Conservation (phyloP, 2,329 filamentous ascomycete genomes). For the Phialophora tarda region DNA sequence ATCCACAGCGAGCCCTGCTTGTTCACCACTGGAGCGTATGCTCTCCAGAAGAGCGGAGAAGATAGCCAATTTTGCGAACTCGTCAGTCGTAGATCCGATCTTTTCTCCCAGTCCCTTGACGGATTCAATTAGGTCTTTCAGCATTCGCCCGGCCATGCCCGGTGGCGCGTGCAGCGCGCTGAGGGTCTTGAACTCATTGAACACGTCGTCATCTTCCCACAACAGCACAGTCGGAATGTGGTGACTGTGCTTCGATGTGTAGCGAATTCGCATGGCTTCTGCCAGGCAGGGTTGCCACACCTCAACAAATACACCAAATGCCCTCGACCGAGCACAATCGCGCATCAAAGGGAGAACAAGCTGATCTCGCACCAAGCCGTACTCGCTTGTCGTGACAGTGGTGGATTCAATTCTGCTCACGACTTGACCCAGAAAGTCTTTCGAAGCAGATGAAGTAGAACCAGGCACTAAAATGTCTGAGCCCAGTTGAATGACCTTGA, state of each 20-base stretch:
- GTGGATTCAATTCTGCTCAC: slow-evolving; percentile 41
- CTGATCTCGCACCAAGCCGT: slow-evolving; percentile 46
- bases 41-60: slow-evolving; percentile 26
- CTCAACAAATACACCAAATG: slow-evolving; percentile 48
- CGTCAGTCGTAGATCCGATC: slow-evolving; percentile 28
- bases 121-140: slow-evolving; percentile 24
- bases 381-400: slow-evolving; percentile 29
- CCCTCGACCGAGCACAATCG: slow-evolving; percentile 50
- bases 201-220: slow-evolving; percentile 55
- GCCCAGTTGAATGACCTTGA: slow-evolving; percentile 50
- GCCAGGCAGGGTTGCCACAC: slow-evolving; percentile 50
- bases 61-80: slow-evolving; percentile 33
- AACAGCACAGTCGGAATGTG: slow-evolving; percentile 42
- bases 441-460: slow-evolving; percentile 48
- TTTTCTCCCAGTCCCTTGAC: slow-evolving; percentile 26
- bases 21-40: neutral
- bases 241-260: slow-evolving; percentile 38
- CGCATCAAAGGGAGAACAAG: slow-evolving; percentile 50
- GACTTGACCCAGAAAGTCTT: slow-evolving; percentile 46
- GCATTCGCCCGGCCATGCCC: slow-evolving; percentile 25
- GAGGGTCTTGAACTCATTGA: slow-evolving; percentile 43
- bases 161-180: slow-evolving; percentile 24
- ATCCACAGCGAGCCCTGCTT: slow-evolving; percentile 1
- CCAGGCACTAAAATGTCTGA: slow-evolving; percentile 53
- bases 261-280: slow-evolving; percentile 43